Evolutionary conservation across 2,329 filamentous ascomycete genomes (phyloP).

Genomic region (Zarea fungicola): DNA sequence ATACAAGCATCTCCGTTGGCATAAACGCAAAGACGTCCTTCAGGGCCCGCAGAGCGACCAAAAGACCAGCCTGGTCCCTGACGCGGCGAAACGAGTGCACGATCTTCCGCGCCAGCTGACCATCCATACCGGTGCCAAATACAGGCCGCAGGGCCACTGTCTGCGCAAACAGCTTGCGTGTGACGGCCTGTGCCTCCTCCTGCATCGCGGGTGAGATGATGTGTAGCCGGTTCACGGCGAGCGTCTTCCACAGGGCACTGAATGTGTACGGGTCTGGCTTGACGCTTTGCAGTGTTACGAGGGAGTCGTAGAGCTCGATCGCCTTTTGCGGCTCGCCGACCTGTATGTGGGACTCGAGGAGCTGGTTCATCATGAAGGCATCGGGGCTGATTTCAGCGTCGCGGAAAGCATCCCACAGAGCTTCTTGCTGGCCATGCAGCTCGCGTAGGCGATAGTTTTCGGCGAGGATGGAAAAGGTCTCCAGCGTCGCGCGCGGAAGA

Average conservation of each 20-base stretch:
- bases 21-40: slow-evolving; percentile 38
- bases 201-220: slow-evolving; percentile 26
- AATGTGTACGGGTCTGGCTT: slow-evolving; percentile 65
- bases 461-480: slow-evolving; percentile 73
- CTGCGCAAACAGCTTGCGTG: slow-evolving; percentile 42
- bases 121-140: slow-evolving; percentile 40
- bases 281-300: slow-evolving; percentile 45
- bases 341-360: slow-evolving; percentile 62
- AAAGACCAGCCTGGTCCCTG: slow-evolving; percentile 38
- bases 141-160: slow-evolving; percentile 44
- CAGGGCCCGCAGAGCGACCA: slow-evolving; percentile 41
- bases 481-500: slow-evolving; percentile 59
- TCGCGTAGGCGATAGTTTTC: slow-evolving; percentile 63
- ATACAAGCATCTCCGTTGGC: slow-evolving; percentile 39
- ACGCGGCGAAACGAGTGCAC: slow-evolving; percentile 46
- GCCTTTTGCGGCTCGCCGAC: slow-evolving; percentile 51
- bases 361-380: slow-evolving; percentile 73
- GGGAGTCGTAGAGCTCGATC: slow-evolving; percentile 48
- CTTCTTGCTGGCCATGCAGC: slow-evolving; percentile 51
- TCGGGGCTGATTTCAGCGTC: slow-evolving; percentile 62
- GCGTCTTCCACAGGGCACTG: slow-evolving; percentile 59
- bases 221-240: slow-evolving; percentile 45
- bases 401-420: slow-evolving; percentile 58
- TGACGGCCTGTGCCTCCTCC: slow-evolving; percentile 26
- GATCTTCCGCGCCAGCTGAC: slow-evolving; percentile 43